phyloP scores from a whole-genome alignment of 2,329 filamentous ascomycete genomes.

The Didymosphaeria variabile region DNA sequence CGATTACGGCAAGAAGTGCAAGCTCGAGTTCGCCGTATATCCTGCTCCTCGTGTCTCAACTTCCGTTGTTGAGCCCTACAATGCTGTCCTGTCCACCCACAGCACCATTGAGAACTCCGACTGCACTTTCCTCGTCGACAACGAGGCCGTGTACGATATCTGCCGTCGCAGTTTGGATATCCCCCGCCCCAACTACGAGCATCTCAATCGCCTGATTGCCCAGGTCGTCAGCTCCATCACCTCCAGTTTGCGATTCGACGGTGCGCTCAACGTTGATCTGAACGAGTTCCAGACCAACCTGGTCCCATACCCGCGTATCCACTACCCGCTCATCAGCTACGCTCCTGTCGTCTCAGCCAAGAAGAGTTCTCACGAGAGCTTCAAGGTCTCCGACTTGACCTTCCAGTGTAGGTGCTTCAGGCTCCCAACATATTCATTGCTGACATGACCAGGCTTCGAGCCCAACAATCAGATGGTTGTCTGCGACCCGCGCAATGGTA shows the following conservation, averaged over 20 bases:
- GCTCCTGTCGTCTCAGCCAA: conserved; percentile 74
- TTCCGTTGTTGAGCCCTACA: conserved; percentile 77
- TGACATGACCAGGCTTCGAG: conserved; percentile 68
- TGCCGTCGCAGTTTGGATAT: conserved; percentile 77
- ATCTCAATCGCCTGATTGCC: conserved; percentile 76
- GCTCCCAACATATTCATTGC: conserved; percentile 23
- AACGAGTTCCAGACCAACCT: conserved; percentile 83
- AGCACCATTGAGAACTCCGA: conserved; percentile 82
- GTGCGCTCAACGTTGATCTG: conserved; percentile 76
- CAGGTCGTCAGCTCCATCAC: conserved; percentile 80
- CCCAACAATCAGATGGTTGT: conserved; percentile 83
- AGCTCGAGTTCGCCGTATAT: conserved; percentile 79
- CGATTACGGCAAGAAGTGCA: conserved; percentile 80
- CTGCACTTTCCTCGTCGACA: conserved; percentile 80
- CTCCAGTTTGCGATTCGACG: conserved; percentile 75
- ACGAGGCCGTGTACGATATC: conserved; percentile 79
- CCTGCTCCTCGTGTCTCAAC: conserved; percentile 75
- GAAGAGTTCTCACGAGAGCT: conserved; percentile 86
- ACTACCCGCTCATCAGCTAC: conserved; percentile 78
- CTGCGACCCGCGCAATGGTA: conserved; percentile 76
- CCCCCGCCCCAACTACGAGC: conserved; percentile 73
- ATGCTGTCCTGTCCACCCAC: conserved; percentile 76
- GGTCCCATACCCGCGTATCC: conserved; percentile 77
- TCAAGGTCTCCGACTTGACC: conserved; percentile 81
- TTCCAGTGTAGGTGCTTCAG: conserved; percentile 67